Base-by-base conservation (phyloP, 192 early-diverging fungal species). In the Neocallimastix lanati region DNA sequence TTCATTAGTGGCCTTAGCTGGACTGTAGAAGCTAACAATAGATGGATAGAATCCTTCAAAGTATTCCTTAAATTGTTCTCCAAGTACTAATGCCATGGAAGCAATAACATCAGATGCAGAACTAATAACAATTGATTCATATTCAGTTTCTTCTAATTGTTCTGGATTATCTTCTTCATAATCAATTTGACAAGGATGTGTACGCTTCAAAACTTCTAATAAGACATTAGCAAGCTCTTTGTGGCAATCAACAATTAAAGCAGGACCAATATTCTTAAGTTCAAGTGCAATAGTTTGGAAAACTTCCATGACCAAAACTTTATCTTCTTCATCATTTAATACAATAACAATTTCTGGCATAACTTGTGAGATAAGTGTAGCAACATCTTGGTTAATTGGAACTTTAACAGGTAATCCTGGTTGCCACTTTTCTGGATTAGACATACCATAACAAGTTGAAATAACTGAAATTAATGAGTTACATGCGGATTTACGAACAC, bases 91-190 rank as follows among this genome's bases (percentile, higher is more conserved):
- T 78, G 93, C 91, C 79, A 96, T 83, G 29, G 90, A 92, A 21
- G 88, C 93, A 78, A 95, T 92, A 77, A 94, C 87, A 84, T 97
- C 95, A 58, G 91, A 91, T 13, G 94, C 93, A 11, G 90, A 84
- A 79, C 88, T 87, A 77, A 95, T 93, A 40, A 95, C 86, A 78
- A 96, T 78, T 28, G 93, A 91, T 79, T 95, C 95, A 78, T 89
- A 89, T 83, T 97, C 94, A 3, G 92, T 92, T 83, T 93, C 87
- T 77, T 96, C 94, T 77, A 94, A 94, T 29, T 95, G 92, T 77
- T 93, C 94, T 82, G 87, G 81, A 28, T 88, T 88, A 76, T 92
- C 93, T 25, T 85, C 91, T 58, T 90, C 40, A 50, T 50, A 50
- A 50, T 50, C 40, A 21, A 50, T 50, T 50, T 50, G 40, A 50